These are phyloP conservation scores for Nakataea oryzae DNA, from an alignment of 2,329 filamentous ascomycete genomes.

Conservation along the genomic window DNA sequence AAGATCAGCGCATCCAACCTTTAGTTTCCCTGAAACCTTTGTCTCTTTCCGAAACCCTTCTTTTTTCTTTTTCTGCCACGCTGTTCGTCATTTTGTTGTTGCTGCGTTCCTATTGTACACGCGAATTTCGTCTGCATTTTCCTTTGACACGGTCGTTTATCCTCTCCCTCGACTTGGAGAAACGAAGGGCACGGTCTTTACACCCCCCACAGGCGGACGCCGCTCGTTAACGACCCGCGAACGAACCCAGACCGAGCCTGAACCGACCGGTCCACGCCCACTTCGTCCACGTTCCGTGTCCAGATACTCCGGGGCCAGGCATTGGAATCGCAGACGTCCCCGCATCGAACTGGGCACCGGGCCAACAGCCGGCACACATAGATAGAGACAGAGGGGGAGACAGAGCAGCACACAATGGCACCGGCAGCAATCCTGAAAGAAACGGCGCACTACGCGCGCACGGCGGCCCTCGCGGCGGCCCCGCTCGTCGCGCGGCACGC, in stretches of 20 bases:
- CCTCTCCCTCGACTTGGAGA: not conserved
- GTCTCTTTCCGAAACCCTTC: not conserved
- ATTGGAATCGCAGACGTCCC: not conserved
- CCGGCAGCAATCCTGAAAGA: not conserved
- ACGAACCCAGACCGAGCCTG: not conserved
- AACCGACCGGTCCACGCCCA: no score
- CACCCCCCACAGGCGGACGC: not conserved
- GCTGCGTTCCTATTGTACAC: not conserved
- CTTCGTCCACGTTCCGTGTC: not conserved
- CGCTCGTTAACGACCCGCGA: not conserved
- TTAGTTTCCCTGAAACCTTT: not conserved
- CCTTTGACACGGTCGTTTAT: not conserved
- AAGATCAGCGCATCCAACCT: not conserved
- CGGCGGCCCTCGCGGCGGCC: conserved; percentile 9
- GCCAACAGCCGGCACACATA: no score
- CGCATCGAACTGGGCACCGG: no score
- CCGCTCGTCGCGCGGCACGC: conserved; percentile 25
- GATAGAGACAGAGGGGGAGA: not conserved
- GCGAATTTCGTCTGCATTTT: not conserved
- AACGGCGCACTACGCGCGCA: not conserved
- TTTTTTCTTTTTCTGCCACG: not conserved
- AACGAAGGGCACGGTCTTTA: no score
- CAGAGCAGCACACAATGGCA: not conserved
- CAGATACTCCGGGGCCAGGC: no score
- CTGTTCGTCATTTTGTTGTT: not conserved